These are phyloP conservation scores for Dendrobium nobile DNA, from an alignment of 106 monocot genomes.

Conservation along the genomic window DNA sequence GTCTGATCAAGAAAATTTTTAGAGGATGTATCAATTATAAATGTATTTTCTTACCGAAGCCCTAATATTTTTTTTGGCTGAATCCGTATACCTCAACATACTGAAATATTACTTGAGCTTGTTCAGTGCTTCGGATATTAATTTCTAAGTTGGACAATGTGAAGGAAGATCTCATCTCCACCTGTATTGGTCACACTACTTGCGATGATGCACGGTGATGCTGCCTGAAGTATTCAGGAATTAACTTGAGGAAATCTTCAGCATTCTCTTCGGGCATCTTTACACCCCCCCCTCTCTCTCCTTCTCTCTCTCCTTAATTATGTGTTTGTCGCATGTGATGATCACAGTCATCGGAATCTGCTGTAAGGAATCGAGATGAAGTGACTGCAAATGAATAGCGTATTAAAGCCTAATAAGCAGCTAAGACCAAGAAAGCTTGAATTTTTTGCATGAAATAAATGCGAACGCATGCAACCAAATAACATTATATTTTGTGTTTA, in stretches of 20 bases:
- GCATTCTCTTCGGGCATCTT: conserved; percentile 81
- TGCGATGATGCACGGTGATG: conserved; percentile 94
- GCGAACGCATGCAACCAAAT: too few relatives aligned
- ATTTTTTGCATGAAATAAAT: background rate
- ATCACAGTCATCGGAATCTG: conserved; percentile 92
- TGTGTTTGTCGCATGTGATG: conserved; percentile 94
- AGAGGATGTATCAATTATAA: too few relatives aligned
- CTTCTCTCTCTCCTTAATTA: too few relatives aligned
- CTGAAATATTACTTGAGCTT: background rate
- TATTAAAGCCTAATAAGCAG: background rate
- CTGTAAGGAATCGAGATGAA: background rate
- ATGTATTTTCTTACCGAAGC: too few relatives aligned
- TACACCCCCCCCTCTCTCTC: conserved; percentile 32
- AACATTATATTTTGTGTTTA: too few relatives aligned
- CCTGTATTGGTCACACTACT: conserved; percentile 88
- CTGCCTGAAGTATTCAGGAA: conserved; percentile 60
- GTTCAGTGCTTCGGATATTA: conserved; percentile 80
- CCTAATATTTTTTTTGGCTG: too few relatives aligned
- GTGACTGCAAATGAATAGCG: background rate
- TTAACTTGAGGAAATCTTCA: conserved; percentile 65
- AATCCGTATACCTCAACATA: background rate
- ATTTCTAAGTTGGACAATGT: conserved; percentile 91
- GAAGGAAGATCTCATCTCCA: conserved; percentile 81
- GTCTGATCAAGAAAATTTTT: too few relatives aligned
- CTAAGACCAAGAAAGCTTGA: background rate